These are phyloP conservation scores for Diaporthe citri DNA, from an alignment of 2,329 filamentous ascomycete genomes.

Conservation along the genomic window DNA sequence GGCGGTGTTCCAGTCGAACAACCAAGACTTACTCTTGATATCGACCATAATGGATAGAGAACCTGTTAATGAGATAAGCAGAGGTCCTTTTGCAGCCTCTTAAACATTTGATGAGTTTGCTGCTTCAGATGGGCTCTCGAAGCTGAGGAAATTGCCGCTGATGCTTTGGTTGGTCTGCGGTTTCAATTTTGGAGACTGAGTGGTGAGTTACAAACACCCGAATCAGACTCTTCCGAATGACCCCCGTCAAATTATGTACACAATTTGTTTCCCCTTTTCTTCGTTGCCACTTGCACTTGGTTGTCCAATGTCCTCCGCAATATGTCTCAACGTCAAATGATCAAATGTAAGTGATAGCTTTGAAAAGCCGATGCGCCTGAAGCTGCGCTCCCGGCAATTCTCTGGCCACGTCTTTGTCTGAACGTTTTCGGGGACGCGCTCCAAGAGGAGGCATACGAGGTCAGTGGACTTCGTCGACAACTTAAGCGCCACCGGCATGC, in stretches of 20 bases:
- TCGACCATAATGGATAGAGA: too few species aligned
- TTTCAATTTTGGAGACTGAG: too few species aligned
- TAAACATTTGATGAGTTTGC: too few species aligned
- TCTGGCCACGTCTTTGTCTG: neutral
- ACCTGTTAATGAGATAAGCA: too few species aligned
- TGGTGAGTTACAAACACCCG: too few species aligned
- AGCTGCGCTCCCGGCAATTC: neutral
- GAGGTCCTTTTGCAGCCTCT: too few species aligned
- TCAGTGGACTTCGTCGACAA: neutral
- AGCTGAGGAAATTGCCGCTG: too few species aligned
- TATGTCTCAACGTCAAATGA: neutral
- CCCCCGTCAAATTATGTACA: neutral
- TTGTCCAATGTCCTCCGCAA: neutral
- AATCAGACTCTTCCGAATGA: neutral
- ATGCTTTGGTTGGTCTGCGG: too few species aligned
- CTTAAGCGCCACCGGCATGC: neutral
- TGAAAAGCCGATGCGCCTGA: neutral
- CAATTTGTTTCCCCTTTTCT: neutral
- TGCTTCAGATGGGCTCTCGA: too few species aligned
- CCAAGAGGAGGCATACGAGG: conserved; percentile 20
- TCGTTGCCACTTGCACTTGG: neutral
- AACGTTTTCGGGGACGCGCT: neutral
- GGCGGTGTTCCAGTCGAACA: too few species aligned
- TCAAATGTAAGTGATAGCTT: neutral
- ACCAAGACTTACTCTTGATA: too few species aligned